Base-by-base conservation (phyloP, 1,284 basidiomycete genomes). In the Sanghuangporus sanghuang region DNA sequence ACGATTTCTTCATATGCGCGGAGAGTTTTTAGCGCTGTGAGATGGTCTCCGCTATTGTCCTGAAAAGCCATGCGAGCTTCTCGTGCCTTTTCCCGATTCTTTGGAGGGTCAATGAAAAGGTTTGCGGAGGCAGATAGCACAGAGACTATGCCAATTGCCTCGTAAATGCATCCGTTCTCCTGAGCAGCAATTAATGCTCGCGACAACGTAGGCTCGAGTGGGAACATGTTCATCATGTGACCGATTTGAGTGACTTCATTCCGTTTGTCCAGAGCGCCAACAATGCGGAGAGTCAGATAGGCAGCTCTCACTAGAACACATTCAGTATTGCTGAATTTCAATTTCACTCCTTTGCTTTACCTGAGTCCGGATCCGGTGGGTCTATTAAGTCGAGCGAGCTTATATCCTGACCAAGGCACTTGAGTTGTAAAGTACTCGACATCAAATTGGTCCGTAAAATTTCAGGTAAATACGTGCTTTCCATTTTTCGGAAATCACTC, bases 11-110 rank as follows among this genome's bases (percentile, higher is more conserved):
- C 81, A 72, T 95, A 98, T 3, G 92, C 85, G n/a, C 86, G 83
- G 56, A 94, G 82, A 3, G 87, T 87, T 68, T 96, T 96, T 66
- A 98, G 81, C 62, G 89, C 82, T 12, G 95, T 97, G 64, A 97
- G 79, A 73, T 97, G 94, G 73, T 99, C 96, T 23, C 96, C 96
- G 61, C 90, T 87, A 2, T 85, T 77, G 72, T 95, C 92, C 12
- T 86, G 81, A 73, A 98, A 98, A 72, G 91, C 91, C 53, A 81
- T 76, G 1, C 92, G 81, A 0, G 88, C 87, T 60, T 86, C 86
- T 0, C 81, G 75, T 0, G 90, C 87, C 4, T 78, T 78, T 57
- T 95, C 91, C 21, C 95, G 84, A 59, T 89, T 82, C 69, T 72
- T 68, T 70, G 83, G 78, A 23, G 84, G 76, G 71, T 92, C 88